Conservation (phyloP, 176 grass and related monocot genomes). For the Paspalum notatum region DNA sequence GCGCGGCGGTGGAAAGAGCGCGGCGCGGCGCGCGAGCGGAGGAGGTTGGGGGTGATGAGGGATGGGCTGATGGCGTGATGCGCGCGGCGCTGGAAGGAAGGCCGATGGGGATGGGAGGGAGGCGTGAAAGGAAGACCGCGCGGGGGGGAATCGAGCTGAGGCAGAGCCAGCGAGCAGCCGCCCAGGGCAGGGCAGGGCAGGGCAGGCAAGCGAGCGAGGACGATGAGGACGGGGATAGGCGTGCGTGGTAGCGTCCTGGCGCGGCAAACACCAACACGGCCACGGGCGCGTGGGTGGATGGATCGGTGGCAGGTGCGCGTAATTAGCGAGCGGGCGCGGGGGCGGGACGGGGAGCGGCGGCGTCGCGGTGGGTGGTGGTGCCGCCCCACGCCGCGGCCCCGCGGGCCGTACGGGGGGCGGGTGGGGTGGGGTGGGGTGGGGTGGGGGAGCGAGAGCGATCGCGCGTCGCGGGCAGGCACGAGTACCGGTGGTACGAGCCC, state of each 20-base stretch:
- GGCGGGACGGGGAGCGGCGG: background rate
- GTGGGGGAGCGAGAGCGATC: background rate
- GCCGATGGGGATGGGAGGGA: background rate
- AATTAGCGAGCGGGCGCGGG: conserved; percentile 18
- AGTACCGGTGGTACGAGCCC: conserved; percentile 19
- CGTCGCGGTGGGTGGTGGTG: conserved; percentile 12
- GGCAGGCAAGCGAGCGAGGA: background rate
- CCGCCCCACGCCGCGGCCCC: conserved; percentile 40
- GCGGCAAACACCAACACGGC: conserved; percentile 6
- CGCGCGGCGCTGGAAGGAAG: conserved; percentile 31
- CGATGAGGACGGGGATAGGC: background rate
- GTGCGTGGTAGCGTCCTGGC: conserved; percentile 5
- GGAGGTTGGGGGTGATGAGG: background rate
- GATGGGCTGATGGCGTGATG: conserved; percentile 16
- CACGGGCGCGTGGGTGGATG: background rate
- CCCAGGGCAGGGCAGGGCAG: no score
- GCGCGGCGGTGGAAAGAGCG: background rate
- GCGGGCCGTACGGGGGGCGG: background rate
- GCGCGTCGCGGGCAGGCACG: conserved; percentile 32
- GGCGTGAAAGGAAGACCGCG: background rate
- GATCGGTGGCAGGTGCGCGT: conserved; percentile 43
- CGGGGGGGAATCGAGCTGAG: background rate
- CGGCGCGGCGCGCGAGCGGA: background rate
- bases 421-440: background rate
- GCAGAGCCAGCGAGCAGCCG: background rate